Percentiles rank a stretch among this genome's conserved stretches.
Evolutionary conservation across 805 yeast species (phyloP).

Genomic region (Blastobotrys parvus): DNA sequence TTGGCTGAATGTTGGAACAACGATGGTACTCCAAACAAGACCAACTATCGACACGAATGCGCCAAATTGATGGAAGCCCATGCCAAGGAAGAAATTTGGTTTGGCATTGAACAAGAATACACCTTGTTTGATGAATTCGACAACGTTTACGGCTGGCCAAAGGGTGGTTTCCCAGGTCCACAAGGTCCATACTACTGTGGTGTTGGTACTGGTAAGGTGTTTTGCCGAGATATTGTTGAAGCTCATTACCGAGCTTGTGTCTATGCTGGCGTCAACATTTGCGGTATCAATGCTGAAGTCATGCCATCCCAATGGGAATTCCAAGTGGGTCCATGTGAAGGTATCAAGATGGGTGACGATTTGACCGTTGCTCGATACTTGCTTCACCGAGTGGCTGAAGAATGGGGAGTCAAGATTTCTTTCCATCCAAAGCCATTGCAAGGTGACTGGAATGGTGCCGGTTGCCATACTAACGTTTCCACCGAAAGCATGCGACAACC

Average conservation of each 20-base stretch:
- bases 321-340: conserved; percentile 98
- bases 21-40: conserved; percentile 98
- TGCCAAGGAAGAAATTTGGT: conserved; percentile 79
- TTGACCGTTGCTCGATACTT: conserved; percentile 94
- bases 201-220: conserved; percentile 97
- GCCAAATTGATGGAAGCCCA: conserved; percentile 93
- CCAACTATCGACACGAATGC: conserved; percentile 96
- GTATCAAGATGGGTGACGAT: conserved; percentile 95
- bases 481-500: conserved; percentile 83
- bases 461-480: conserved; percentile 98
- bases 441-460: conserved; percentile 99
- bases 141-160: conserved; percentile 96
- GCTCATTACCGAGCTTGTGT: conserved; percentile 99
- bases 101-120: conserved; percentile 98
- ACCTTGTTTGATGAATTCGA: conserved; percentile 89
- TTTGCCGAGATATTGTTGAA: conserved; percentile 96
- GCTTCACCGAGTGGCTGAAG: conserved; percentile 93
- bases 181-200: conserved; percentile 99
- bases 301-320: conserved; percentile 99
- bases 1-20: conserved; percentile 95
- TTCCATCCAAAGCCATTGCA: conserved; percentile 98
- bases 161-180: conserved; percentile 99
- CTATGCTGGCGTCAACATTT: conserved; percentile 80
- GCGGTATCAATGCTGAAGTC: conserved; percentile 98
- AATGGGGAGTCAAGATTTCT: conserved; percentile 96